A percentile compares a stretch with the other conserved stretches of the same genome.
These are phyloP conservation scores for Paramecium octaurelia DNA, from an alignment of 73 alveolate species.

Conservation along the genomic window DNA sequence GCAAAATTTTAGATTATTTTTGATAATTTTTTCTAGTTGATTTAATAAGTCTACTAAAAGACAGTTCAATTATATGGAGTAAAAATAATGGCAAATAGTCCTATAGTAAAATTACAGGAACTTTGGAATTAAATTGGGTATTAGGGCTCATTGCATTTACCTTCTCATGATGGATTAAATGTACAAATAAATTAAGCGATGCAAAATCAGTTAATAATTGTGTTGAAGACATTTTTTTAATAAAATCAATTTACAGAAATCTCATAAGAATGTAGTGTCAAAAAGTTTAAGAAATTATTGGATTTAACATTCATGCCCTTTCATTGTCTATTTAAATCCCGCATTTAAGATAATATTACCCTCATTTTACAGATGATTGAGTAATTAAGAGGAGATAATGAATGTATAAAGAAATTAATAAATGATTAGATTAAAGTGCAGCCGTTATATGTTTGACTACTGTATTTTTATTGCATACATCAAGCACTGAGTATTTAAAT, in stretches of 20 bases:
- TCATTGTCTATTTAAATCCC: neutral
- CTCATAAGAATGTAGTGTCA: neutral
- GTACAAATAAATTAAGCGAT: neutral
- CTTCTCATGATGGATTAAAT: neutral
- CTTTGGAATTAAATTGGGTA: constrained; percentile 10
- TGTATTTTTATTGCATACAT: neutral
- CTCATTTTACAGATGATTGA: neutral
- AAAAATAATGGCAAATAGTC: neutral
- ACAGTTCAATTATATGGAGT: neutral
- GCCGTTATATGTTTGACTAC: neutral
- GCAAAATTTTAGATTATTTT: neutral
- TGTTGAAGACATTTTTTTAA: neutral
- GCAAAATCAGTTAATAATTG: neutral
- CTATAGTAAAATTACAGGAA: neutral
- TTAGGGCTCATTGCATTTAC: neutral
- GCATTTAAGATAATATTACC: neutral
- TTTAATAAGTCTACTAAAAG: neutral
- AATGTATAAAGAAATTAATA: neutral
- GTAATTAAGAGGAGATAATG: neutral
- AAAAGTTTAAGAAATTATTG: neutral
- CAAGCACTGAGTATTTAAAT: neutral
- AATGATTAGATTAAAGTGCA: neutral
- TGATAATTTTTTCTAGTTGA: neutral
- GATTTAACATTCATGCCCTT: neutral
- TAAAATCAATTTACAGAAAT: neutral